These are phyloP conservation scores for Blakeslea trispora DNA, from an alignment of 371 early-diverging fungal species.

Conservation along the genomic window DNA sequence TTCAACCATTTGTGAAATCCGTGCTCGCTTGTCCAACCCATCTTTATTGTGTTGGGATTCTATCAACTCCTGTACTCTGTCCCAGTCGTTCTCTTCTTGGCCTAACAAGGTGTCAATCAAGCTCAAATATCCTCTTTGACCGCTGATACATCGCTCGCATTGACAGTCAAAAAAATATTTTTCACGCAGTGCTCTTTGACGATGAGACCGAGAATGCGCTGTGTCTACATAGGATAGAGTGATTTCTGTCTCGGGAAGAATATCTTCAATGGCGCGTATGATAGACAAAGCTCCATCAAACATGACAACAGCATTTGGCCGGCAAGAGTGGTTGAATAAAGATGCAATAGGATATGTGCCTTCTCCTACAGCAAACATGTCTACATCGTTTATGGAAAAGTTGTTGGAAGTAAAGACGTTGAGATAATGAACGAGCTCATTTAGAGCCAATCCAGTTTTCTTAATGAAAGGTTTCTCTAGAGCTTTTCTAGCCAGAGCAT, in stretches of 20 bases:
- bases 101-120: slow-evolving; percentile 40
- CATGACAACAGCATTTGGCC: slow-evolving; percentile 75
- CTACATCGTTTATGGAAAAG: slow-evolving; percentile 66
- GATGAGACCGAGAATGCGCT: slow-evolving; percentile 57
- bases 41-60: slow-evolving; percentile 7
- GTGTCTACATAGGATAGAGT: slow-evolving; percentile 78
- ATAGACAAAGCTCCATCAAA: slow-evolving; percentile 55
- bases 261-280: slow-evolving; percentile 65
- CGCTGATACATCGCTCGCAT: slow-evolving; percentile 66
- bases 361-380: slow-evolving; percentile 71
- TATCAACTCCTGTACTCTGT: slow-evolving; percentile 31
- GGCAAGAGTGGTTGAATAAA: slow-evolving; percentile 87
- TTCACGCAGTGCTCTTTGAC: slow-evolving; percentile 55
- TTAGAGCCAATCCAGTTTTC: slow-evolving; percentile 17
- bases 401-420: slow-evolving; percentile 79
- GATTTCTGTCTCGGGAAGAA: slow-evolving; percentile 72
- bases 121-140: slow-evolving; percentile 22
- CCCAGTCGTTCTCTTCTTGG: slow-evolving; percentile 41
- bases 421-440: slow-evolving; percentile 51
- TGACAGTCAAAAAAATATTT: slow-evolving; percentile 79
- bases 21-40: not conserved
- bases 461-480: slow-evolving; percentile 31
- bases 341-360: slow-evolving; percentile 80
- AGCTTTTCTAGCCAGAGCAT: slow-evolving; percentile 15
- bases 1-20: slow-evolving; percentile 19